phyloP scores from a whole-genome alignment of 495 filamentous ascomycete species.

The Penicillium crystallinum region DNA sequence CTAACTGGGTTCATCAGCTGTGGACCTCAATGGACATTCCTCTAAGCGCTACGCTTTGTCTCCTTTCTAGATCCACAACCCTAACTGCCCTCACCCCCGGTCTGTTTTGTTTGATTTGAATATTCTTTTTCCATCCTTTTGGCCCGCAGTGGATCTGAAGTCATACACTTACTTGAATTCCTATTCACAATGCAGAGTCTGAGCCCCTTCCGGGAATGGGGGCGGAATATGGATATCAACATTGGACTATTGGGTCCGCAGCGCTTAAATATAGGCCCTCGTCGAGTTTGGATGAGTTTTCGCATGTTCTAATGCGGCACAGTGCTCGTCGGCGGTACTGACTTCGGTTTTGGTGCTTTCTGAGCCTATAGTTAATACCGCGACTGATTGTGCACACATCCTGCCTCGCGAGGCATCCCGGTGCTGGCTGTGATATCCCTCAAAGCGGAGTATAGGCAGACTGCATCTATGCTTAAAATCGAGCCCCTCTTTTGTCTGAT shows the following conservation, averaged over 20 bases:
- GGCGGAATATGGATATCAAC: slow-evolving; percentile 20
- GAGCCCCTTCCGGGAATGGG: slow-evolving; percentile 24
- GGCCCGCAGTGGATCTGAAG: slow-evolving; percentile 1
- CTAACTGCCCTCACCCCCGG: background rate
- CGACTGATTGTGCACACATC: slow-evolving; percentile 21
- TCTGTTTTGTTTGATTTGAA: background rate
- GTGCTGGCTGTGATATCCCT: slow-evolving; percentile 27
- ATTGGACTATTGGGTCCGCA: slow-evolving; percentile 19
- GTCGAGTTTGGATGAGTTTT: slow-evolving; percentile 28
- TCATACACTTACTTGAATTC: slow-evolving; percentile 4
- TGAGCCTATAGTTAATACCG: slow-evolving; percentile 37
- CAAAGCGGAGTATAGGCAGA: slow-evolving; percentile 14
- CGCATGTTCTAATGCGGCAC: slow-evolving; percentile 30
- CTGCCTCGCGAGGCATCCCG: slow-evolving; percentile 40
- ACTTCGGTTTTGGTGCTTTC: slow-evolving; percentile 26
- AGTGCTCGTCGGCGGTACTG: slow-evolving; percentile 32
- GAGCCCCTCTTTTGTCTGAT: slow-evolving; percentile 8
- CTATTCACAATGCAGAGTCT: slow-evolving; percentile 24
- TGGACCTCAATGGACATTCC: background rate
- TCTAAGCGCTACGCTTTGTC: slow-evolving; percentile 10
- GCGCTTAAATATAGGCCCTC: slow-evolving; percentile 44
- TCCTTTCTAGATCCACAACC: slow-evolving; percentile 1
- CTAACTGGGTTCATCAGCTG: background rate
- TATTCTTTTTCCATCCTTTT: background rate
- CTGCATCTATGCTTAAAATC: slow-evolving; percentile 14